These are phyloP conservation scores for Penicillium nucicola DNA, from an alignment of 495 filamentous ascomycete genomes.

Conservation along the genomic window DNA sequence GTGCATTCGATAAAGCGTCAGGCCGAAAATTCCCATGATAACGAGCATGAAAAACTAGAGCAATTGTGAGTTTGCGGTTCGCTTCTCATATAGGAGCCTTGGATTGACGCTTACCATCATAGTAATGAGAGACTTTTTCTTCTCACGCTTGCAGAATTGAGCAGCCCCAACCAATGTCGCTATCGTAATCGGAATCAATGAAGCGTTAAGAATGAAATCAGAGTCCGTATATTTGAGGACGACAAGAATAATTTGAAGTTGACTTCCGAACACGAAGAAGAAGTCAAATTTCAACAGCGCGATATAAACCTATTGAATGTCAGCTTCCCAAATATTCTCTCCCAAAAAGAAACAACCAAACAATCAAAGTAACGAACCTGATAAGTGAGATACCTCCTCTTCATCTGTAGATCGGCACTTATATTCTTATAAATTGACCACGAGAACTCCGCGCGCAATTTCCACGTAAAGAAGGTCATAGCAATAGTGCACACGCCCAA, in stretches of 20 bases:
- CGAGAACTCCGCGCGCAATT: conserved; percentile 15
- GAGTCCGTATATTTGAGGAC: neutral
- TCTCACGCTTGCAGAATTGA: conserved; percentile 14
- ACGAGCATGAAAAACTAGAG: conserved; percentile 10
- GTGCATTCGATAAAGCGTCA: conserved; percentile 8
- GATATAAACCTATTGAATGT: conserved; percentile 13
- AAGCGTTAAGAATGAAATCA: conserved; percentile 13
- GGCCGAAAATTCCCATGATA: conserved; percentile 10
- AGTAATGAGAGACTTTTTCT: conserved; percentile 7
- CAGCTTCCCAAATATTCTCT: neutral
- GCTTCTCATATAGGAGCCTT: neutral
- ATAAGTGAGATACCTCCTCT: conserved; percentile 14
- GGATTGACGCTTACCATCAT: conserved; percentile 6
- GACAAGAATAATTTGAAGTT: conserved; percentile 16
- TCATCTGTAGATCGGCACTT: conserved; percentile 18
- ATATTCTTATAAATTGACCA: conserved; percentile 19
- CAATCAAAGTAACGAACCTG: conserved; percentile 2
- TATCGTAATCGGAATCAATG: conserved; percentile 13
- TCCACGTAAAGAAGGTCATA: conserved; percentile 19
- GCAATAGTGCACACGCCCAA: conserved; percentile 11
- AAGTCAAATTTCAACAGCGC: conserved; percentile 21
- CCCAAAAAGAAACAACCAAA: neutral
- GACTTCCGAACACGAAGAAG: conserved; percentile 20
- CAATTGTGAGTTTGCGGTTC: neutral
- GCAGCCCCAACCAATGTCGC: conserved; percentile 6